Evolutionary conservation across 2,329 filamentous ascomycete species (phyloP), one percentile per base, ranked within the genome.

Genomic region (Pseudogymnoascus sp.): DNA sequence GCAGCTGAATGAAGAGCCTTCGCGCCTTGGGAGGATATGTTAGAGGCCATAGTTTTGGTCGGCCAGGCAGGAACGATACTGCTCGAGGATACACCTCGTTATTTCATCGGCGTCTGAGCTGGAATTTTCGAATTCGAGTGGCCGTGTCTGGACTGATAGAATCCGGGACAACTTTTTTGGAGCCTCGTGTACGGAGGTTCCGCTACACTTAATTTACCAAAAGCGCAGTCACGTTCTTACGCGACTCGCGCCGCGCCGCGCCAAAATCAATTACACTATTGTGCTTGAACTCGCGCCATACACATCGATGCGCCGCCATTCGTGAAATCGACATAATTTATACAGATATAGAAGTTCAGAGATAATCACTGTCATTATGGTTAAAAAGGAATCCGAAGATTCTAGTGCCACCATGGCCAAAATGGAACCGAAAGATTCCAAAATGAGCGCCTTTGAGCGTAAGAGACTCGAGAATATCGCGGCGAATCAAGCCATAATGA

Each of bases 401-500:
- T 30, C 33, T 18, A 15, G 18, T 13, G 21, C 10, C n/a, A 19
- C 35, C 33, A 82, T 84, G 80, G 72, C 79, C 1, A 70, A 75
- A 1, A 74, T 64, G 5, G 68, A 69, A 35, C 63, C 77, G 38
- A 72, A 72, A 12, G 69, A 79, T 67, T 71, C 75, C 28, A 81
- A 81, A 34, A 76, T 95, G 67, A 95, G 89, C 73, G 89, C 90
- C 37, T 96, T 95, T 73, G 92, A 96, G 77, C 85, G 86, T 67
- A 85, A 89, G 66, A 82, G 92, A 0, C 82, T 90, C 13, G 90
- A 91, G 62, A 96, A 96, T 65, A 95, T 95, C 38, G 89, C 86
- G 0, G 85, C 89, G 59, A 94, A 95, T 67, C 87, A 92, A 72
- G 89, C 86, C 70, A 79, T 96, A 0, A 74, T 96, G 0, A 88